Conservation (phyloP, 495 filamentous ascomycete genomes). For the Amniculicola lignicola region DNA sequence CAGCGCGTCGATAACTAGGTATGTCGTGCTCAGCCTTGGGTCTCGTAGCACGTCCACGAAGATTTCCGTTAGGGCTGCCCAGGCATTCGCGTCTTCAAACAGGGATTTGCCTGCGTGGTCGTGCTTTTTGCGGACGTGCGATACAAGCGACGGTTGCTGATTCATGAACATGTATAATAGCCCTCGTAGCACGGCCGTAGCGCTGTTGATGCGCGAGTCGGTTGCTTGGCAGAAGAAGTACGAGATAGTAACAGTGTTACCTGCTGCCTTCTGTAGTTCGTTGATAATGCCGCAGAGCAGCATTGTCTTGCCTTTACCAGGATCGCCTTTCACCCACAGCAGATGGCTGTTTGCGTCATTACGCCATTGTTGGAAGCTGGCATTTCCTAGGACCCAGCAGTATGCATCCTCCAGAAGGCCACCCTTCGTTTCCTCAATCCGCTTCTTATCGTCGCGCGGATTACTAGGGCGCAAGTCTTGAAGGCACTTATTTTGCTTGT, state of each 20-base stretch:
- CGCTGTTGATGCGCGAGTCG: too few relatives aligned
- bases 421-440: too few relatives aligned
- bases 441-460: constrained; percentile 39
- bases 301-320: too few relatives aligned
- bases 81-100: constrained; percentile 33
- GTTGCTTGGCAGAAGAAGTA: too few relatives aligned
- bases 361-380: constrained; percentile 42
- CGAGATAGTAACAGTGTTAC: too few relatives aligned
- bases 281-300: too few relatives aligned
- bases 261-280: too few relatives aligned
- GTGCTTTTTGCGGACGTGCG: constrained; percentile 35
- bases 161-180: constrained; percentile 43
- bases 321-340: constrained; percentile 50
- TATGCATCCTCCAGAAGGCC: constrained; percentile 47
- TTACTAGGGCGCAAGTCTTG: constrained; percentile 8
- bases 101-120: constrained; percentile 35
- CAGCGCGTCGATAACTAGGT: constrained; percentile 8
- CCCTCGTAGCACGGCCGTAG: constrained; percentile 43
- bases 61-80: constrained; percentile 5
- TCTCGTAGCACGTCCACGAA: constrained; percentile 11
- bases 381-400: constrained; percentile 46
- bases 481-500: constrained; percentile 10
- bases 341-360: constrained; percentile 36
- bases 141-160: constrained; percentile 39
- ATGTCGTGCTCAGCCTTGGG: constrained; percentile 3